Percentiles rank a stretch among this genome's conserved stretches.
These are phyloP conservation scores for Nitzschia palea DNA, from an alignment of 108 stramenopile genomes.

Conservation along the genomic window DNA sequence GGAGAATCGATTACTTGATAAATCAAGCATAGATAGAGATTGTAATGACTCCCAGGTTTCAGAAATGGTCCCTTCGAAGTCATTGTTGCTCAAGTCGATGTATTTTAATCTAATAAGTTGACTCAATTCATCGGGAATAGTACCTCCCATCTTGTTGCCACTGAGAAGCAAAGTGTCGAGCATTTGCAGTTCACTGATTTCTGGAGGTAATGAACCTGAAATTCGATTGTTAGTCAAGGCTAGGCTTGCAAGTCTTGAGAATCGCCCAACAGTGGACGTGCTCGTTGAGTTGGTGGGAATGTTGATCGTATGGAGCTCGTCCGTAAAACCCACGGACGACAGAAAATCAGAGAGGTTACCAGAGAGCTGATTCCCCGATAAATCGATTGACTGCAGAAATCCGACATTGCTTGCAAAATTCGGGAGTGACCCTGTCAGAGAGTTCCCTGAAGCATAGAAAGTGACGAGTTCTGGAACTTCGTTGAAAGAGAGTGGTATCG, in stretches of 20 bases:
- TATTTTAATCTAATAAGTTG: slow-evolving; percentile 13
- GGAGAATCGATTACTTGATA: slow-evolving; percentile 42
- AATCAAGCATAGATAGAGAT: slow-evolving; percentile 45
- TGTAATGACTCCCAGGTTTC: slow-evolving; percentile 28
- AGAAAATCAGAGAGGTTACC: slow-evolving; percentile 15
- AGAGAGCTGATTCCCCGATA: slow-evolving; percentile 20
- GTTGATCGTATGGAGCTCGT: slow-evolving; percentile 12
- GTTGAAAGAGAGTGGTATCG: slow-evolving; percentile 40
- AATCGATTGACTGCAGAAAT: slow-evolving; percentile 21
- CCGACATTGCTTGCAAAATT: slow-evolving; percentile 21
- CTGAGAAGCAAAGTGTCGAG: slow-evolving; percentile 31
- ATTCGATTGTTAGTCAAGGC: slow-evolving; percentile 30
- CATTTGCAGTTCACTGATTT: slow-evolving; percentile 22
- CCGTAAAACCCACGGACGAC: background rate
- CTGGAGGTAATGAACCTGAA: slow-evolving; percentile 37
- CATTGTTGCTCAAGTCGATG: slow-evolving; percentile 50
- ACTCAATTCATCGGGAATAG: slow-evolving; percentile 37
- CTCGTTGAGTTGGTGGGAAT: slow-evolving; percentile 22
- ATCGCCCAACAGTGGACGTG: slow-evolving; percentile 27
- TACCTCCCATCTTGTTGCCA: slow-evolving; percentile 28
- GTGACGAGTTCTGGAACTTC: slow-evolving; percentile 19
- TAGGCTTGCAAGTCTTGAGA: slow-evolving; percentile 29
- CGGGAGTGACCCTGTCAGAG: slow-evolving; percentile 35
- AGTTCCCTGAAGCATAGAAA: slow-evolving; percentile 50
- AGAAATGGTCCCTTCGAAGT: slow-evolving; percentile 49